A percentile compares a stretch with the other conserved stretches of the same genome.
Conservation (phyloP, 805 yeast genomes). For the Saturnispora dispora region DNA sequence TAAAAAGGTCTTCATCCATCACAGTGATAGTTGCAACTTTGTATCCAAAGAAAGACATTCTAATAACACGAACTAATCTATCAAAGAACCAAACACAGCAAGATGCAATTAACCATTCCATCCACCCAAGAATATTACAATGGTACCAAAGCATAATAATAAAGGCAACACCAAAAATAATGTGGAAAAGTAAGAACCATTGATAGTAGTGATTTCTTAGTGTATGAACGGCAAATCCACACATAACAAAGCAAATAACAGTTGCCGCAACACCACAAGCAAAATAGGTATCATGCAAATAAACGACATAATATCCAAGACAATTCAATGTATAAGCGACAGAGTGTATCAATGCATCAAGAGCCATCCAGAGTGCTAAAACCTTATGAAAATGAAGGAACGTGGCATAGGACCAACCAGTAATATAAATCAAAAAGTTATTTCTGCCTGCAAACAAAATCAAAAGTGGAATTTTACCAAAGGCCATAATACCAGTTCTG, state of each 20-base stretch:
- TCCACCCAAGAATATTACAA: slow-evolving; percentile 31
- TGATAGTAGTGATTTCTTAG: slow-evolving; percentile 53
- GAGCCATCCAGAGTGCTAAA: slow-evolving; percentile 43
- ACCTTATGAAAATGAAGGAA: slow-evolving; percentile 56
- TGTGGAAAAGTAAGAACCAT: slow-evolving; percentile 45
- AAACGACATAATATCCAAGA: slow-evolving; percentile 7
- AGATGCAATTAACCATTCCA: slow-evolving; percentile 29
- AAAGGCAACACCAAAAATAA: slow-evolving; percentile 43
- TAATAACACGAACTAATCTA: slow-evolving; percentile 35
- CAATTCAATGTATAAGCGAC: slow-evolving; percentile 24
- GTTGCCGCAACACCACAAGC: slow-evolving; percentile 34
- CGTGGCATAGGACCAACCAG: slow-evolving; percentile 35
- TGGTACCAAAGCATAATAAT: slow-evolving; percentile 52
- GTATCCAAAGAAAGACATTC: slow-evolving; percentile 18
- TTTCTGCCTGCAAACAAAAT: slow-evolving; percentile 41
- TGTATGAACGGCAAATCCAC: slow-evolving; percentile 40
- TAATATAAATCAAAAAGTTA: slow-evolving; percentile 33
- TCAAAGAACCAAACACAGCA: slow-evolving; percentile 46
- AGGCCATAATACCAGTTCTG: slow-evolving; percentile 33
- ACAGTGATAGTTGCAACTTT: slow-evolving; percentile 13
- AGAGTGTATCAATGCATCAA: slow-evolving; percentile 33
- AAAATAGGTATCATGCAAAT: slow-evolving; percentile 13
- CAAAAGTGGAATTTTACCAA: slow-evolving; percentile 31
- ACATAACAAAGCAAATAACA: slow-evolving; percentile 32
- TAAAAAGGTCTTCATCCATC: slow-evolving; percentile 7